Evolutionary conservation across 306 rosid species (phyloP), one percentile per base, ranked within the genome.

Genomic region (Cicer pinnatifidum): DNA sequence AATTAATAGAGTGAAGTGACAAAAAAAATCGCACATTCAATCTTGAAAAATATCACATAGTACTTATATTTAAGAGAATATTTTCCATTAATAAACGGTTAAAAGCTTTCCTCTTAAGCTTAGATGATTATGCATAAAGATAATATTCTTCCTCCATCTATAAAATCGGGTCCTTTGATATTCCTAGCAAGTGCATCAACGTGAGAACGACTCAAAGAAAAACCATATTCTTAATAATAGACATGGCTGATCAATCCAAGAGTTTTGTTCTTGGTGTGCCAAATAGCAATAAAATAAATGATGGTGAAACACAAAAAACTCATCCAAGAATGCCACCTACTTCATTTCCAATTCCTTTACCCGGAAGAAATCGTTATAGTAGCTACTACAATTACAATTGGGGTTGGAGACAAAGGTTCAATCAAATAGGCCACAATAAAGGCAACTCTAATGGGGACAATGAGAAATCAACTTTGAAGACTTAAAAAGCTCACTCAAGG

Each of bases 331-430:
- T 77, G 78, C 72, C 66, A 10, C 9, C 82, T 1, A 66, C 15
- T 39, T 48, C 79, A 0, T 72, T 72, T 33, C 75, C 76, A 38
- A 57, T 66, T 66, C 85, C 85, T 40, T 46, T 81, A 28, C 85
- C 85, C 0, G 85, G 85, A 28, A 66, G 53, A 67, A 82, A 82
- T 66, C 82, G 82, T 1, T 37, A 60, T 23, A 23, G 19, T n/a
- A 41, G 75, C 48, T 9, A 68, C 47, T 5, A 6, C 17, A 66
- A 10, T 17, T 67, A 20, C 10, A 65, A 65, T 68, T 23, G 67
- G 59, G 6, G 48, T 59, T 72, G 82, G 78, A 66, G 5, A 6
- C 67, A 72, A 57, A 76, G 70, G 53, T 28, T 23, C 40, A 12
- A 4, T 35, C 71, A 71, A 52, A 10, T 46, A 1, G 62, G 61